A percentile compares a stretch with the other conserved stretches of the same genome.
Conservation (phyloP, 2,329 filamentous ascomycete species). For the Elsinoe fawcettii region DNA sequence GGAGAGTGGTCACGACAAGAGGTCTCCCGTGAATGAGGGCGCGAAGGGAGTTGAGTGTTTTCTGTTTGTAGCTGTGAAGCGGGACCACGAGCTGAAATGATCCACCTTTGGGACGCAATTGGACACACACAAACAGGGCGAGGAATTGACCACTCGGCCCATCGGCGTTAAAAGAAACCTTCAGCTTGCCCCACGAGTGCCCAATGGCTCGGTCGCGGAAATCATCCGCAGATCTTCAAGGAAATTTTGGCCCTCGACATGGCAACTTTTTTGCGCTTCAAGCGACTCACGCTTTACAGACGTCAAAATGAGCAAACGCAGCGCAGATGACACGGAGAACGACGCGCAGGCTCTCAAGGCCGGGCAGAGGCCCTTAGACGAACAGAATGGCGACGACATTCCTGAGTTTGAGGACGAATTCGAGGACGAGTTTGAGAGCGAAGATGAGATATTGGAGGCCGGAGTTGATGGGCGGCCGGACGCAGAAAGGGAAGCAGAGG, state of each 20-base stretch:
- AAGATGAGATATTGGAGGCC: constrained; percentile 88
- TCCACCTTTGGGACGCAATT: constrained; percentile 2
- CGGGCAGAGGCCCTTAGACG: constrained; percentile 50
- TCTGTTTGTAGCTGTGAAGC: constrained; percentile 9
- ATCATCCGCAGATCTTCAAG: constrained; percentile 4
- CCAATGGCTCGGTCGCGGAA: background rate
- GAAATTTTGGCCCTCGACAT: constrained; percentile 12
- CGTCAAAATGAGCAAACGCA: constrained; percentile 52
- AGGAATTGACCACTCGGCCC: background rate
- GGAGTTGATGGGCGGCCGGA: constrained; percentile 90
- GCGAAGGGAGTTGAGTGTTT: background rate
- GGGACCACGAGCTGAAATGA: constrained; percentile 10
- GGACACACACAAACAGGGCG: background rate
- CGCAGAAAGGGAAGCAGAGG: constrained; percentile 83
- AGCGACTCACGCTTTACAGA: constrained; percentile 14
- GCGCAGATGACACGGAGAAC: constrained; percentile 47
- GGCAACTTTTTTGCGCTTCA: background rate
- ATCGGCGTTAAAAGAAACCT: background rate
- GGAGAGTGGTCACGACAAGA: background rate
- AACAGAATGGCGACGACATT: constrained; percentile 44
- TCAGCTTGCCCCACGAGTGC: constrained; percentile 7
- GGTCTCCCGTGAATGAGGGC: background rate
- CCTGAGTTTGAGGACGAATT: constrained; percentile 92
- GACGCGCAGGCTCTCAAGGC: constrained; percentile 49
- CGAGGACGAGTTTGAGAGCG: constrained; percentile 82